Percentiles rank a stretch among this genome's conserved stretches.
Conservation (phyloP, 768 basidiomycete species). For the Trametes maxima region DNA sequence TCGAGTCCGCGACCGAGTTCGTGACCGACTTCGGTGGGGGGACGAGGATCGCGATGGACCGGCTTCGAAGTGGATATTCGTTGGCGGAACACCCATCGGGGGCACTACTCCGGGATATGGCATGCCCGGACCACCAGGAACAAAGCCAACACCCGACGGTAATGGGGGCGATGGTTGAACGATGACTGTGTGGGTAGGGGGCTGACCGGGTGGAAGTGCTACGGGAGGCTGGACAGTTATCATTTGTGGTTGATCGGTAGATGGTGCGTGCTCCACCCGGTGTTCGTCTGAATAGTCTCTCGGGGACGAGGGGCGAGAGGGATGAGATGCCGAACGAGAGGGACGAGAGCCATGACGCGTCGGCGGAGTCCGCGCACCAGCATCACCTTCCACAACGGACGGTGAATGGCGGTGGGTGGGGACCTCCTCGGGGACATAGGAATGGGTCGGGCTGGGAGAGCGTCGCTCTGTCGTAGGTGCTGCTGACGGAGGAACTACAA, state of each 20-base stretch:
- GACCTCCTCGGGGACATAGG: neutral
- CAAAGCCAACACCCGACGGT: neutral
- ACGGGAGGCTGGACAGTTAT: neutral
- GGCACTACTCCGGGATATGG: no score
- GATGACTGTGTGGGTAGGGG: slow-evolving; percentile 5
- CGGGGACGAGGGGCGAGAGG: neutral
- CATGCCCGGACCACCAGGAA: neutral
- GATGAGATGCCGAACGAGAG: neutral
- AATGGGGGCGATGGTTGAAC: slow-evolving; percentile 7
- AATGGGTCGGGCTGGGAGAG: neutral
- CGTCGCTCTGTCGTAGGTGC: neutral
- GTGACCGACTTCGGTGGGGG: no score
- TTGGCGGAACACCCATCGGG: no score
- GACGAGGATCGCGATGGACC: no score
- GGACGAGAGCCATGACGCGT: neutral
- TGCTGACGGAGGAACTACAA: neutral
- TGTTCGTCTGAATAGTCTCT: neutral
- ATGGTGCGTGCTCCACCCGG: neutral
- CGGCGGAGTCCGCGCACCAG: neutral
- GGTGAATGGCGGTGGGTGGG: neutral
- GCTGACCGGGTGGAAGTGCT: neutral
- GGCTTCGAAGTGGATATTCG: no score
- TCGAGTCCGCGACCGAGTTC: no score
- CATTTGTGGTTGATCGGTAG: neutral
- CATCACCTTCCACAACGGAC: neutral